Evolutionary conservation across 495 filamentous ascomycete genomes (phyloP).

Genomic region (Lasiosphaeriaceae sp.): DNA sequence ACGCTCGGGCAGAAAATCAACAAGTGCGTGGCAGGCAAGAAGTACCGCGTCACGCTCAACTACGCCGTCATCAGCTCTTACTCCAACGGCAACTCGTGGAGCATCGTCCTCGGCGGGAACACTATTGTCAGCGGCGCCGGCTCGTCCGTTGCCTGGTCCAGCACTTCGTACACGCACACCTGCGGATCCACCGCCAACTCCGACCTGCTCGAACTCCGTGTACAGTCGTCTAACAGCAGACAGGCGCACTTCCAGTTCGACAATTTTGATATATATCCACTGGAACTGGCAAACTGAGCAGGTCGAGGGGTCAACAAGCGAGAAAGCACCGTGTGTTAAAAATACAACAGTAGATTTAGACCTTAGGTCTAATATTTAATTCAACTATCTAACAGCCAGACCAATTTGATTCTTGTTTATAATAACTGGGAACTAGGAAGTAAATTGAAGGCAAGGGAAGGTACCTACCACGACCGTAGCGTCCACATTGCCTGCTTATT

Average conservation of each 20-base stretch:
- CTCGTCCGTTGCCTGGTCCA: background rate
- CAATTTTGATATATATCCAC: background rate
- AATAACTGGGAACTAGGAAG: too few relatives aligned
- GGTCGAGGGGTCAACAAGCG: too few relatives aligned
- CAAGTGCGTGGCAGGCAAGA: background rate
- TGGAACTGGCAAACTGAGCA: background rate
- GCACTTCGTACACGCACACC: background rate
- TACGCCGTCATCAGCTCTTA: background rate
- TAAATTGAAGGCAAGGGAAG: too few relatives aligned
- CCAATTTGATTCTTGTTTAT: too few relatives aligned
- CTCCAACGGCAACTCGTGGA: background rate
- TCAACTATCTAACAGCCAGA: too few relatives aligned
- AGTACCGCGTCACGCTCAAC: background rate
- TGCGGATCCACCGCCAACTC: background rate
- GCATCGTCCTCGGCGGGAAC: background rate
- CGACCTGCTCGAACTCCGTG: background rate
- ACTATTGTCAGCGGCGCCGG: background rate
- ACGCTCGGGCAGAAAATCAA: too few relatives aligned
- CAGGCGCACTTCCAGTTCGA: constrained; percentile 2
- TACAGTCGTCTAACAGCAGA: background rate
- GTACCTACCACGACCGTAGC: too few relatives aligned
- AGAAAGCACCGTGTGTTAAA: too few relatives aligned
- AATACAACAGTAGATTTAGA: too few relatives aligned
- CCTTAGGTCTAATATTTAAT: too few relatives aligned
- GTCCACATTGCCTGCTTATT: too few relatives aligned